Conservation (phyloP, 257 asterid genomes). For the Solanum ahanhuiri region DNA sequence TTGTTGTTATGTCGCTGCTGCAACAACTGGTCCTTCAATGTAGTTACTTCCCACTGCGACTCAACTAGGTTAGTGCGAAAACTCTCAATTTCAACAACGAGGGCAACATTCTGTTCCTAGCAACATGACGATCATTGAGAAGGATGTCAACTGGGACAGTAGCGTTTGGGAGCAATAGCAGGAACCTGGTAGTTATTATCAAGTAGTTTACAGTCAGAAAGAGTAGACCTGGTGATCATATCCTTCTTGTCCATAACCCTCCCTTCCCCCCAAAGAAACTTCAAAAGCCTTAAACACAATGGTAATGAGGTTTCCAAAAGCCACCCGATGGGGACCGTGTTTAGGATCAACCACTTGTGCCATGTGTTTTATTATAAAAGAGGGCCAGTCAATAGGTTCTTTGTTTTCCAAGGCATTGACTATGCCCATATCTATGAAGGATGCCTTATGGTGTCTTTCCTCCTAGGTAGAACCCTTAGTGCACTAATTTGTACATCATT, state of each 20-base stretch:
- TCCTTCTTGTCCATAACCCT: too few relatives aligned
- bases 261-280: too few relatives aligned
- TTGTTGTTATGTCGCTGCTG: not conserved
- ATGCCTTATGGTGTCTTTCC: not conserved
- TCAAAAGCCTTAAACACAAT: too few relatives aligned
- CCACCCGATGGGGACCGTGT: not conserved
- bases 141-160: not conserved
- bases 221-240: not conserved
- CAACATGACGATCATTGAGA: not conserved
- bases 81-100: not conserved
- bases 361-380: too few relatives aligned
- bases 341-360: not conserved
- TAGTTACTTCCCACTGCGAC: too few relatives aligned
- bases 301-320: too few relatives aligned
- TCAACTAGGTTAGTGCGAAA: not conserved
- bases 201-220: not conserved
- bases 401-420: not conserved
- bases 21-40: not conserved
- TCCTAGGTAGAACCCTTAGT: rapidly evolving
- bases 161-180: not conserved
- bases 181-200: not conserved
- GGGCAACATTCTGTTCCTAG: not conserved
- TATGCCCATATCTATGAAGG: not conserved
- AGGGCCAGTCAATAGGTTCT: not conserved
- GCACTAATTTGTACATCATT: not conserved